Percentiles rank a stretch among this genome's conserved stretches.
phyloP scores from a whole-genome alignment of 345 rosid genomes.

The Arabidopsis thaliana region DNA sequence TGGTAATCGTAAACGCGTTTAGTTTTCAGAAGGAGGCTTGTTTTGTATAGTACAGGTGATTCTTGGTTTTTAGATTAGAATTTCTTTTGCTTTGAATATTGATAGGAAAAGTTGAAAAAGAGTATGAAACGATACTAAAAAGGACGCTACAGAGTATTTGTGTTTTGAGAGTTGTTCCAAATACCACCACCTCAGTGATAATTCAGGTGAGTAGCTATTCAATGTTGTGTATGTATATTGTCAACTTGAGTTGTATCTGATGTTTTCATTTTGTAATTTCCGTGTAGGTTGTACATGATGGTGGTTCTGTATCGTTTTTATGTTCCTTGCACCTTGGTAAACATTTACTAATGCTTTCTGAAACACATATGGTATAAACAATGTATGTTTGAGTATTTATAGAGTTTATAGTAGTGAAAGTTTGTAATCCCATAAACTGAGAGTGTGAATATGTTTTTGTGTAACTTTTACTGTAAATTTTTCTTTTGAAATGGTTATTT shows the following conservation, averaged over 20 bases:
- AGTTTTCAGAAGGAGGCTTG: neutral
- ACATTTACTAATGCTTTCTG: slow-evolving; percentile 12
- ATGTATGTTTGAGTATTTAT: neutral
- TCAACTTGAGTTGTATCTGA: slow-evolving; percentile 10
- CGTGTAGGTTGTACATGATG: slow-evolving; percentile 83
- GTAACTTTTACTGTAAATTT: too few species aligned
- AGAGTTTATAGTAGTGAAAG: too few species aligned
- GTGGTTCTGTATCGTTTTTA: slow-evolving; percentile 87
- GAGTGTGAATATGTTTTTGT: neutral
- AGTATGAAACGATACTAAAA: slow-evolving; percentile 82
- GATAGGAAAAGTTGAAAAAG: slow-evolving; percentile 77
- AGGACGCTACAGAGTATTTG: slow-evolving; percentile 87
- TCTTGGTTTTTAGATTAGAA: neutral
- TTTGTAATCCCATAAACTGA: neutral
- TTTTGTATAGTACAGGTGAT: neutral
- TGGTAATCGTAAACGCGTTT: slow-evolving; percentile 46
- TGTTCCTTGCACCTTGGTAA: neutral
- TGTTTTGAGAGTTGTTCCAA: slow-evolving; percentile 75
- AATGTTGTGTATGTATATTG: neutral
- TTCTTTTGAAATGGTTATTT: too few species aligned
- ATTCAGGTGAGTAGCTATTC: slow-evolving; percentile 58
- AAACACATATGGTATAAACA: neutral
- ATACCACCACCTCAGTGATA: slow-evolving; percentile 84
- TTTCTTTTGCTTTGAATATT: neutral
- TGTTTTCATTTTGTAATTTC: slow-evolving; percentile 17